Conservation (phyloP, 2,329 filamentous ascomycete species). For the Colletotrichum destructivum region DNA sequence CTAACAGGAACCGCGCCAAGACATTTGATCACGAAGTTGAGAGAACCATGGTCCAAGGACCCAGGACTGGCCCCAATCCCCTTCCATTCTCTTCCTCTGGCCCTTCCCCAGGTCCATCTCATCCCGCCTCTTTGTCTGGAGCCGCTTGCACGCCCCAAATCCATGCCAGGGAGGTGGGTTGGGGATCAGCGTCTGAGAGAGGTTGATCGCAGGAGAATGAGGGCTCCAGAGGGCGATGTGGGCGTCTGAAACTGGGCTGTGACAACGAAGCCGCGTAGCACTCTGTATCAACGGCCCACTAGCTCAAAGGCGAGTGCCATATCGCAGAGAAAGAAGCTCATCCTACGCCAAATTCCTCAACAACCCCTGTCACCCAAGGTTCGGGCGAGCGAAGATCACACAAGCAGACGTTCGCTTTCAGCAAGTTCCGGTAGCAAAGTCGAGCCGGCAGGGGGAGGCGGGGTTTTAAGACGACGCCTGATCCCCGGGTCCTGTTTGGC, state of each 20-base stretch:
- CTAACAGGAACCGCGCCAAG: slow-evolving; percentile 32
- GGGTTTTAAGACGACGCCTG: slow-evolving; percentile 13
- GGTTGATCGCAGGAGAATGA: slow-evolving; percentile 25
- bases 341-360: not conserved
- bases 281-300: slow-evolving; percentile 24
- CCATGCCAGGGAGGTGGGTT: slow-evolving; percentile 7
- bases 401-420: slow-evolving; percentile 33
- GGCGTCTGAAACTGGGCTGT: slow-evolving; percentile 40
- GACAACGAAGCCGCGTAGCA: slow-evolving; percentile 36
- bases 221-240: slow-evolving; percentile 12
- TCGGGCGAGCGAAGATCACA: slow-evolving; percentile 37
- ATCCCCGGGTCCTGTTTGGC: slow-evolving; percentile 12
- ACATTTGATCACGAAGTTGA: not conserved
- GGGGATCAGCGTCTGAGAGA: slow-evolving; percentile 23
- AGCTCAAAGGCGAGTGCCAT: slow-evolving; percentile 28
- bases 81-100: not conserved
- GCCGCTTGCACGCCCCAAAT: slow-evolving; percentile 3
- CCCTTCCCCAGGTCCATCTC: slow-evolving; percentile 1
- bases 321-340: slow-evolving; percentile 25
- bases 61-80: slow-evolving; percentile 12
- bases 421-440: slow-evolving; percentile 41
- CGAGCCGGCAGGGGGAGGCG: slow-evolving; percentile 29
- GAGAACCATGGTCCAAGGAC: slow-evolving; percentile 10
- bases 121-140: not conserved
- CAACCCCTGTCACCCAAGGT: slow-evolving; percentile 17